Conservation (phyloP, 192 early-diverging fungal species). For the Backusella macrospora region DNA sequence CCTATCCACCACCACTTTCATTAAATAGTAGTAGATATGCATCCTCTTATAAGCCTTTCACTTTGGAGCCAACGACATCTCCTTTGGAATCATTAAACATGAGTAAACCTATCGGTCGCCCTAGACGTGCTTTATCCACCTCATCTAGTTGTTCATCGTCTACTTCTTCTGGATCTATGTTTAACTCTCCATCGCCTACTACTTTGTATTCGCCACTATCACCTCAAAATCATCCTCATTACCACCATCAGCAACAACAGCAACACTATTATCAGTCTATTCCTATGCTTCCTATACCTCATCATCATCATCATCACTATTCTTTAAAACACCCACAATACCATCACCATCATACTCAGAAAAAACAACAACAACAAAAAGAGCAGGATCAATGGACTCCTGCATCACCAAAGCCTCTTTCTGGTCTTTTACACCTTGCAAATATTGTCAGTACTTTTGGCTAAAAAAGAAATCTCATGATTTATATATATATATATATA, state of each 20-base stretch:
- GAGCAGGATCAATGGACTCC: conserved; percentile 14
- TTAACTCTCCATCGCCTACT: conserved; percentile 6
- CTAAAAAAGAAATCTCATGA: conserved; percentile 4
- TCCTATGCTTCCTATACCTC: background rate
- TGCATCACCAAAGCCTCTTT: conserved; percentile 14
- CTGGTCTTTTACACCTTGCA: conserved; percentile 17
- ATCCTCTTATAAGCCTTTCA: background rate
- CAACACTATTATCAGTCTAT: background rate
- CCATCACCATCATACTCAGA: background rate
- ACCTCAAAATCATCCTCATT: background rate
- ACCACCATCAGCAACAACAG: background rate
- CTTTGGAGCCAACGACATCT: background rate
- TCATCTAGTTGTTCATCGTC: conserved; percentile 15
- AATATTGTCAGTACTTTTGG: conserved; percentile 27
- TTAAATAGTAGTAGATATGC: conserved; percentile 17
- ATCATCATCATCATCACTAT: conserved; percentile 3
- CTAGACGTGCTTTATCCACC: conserved; percentile 8
- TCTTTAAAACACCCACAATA: conserved; percentile 3
- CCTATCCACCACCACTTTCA: conserved; percentile 25
- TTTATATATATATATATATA: background rate
- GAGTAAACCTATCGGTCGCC: background rate
- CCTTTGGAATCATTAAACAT: background rate
- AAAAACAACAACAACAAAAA: conserved; percentile 14
- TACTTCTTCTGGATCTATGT: background rate
- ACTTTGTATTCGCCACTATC: background rate